Percentiles rank a stretch among this genome's conserved stretches.
These are phyloP conservation scores for Aegilops speltoides DNA, from an alignment of 176 grass and related monocot genomes.

Conservation along the genomic window DNA sequence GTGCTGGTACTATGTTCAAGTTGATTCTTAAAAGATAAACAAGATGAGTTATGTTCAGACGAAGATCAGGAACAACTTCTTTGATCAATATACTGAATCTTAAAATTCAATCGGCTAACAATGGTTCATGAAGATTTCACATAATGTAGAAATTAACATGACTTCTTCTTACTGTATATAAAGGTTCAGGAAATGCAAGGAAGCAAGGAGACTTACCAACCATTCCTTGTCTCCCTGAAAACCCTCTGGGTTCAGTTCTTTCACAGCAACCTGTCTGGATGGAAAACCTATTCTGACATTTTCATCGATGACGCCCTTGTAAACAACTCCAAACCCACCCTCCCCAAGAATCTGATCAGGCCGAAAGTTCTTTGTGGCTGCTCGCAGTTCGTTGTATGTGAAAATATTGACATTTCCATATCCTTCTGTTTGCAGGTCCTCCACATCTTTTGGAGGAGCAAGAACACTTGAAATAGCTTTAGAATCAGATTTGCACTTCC, in stretches of 20 bases:
- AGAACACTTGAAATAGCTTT: conserved; percentile 57
- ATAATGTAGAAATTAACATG: conserved; percentile 17
- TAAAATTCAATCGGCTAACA: neutral
- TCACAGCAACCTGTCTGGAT: conserved; percentile 82
- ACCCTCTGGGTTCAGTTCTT: conserved; percentile 91
- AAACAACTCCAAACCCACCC: conserved; percentile 97
- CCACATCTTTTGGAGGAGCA: conserved; percentile 83
- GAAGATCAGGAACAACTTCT: conserved; percentile 8
- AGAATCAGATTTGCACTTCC: conserved; percentile 57
- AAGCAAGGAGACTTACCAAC: conserved; percentile 53
- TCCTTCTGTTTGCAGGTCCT: conserved; percentile 72
- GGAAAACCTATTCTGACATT: conserved; percentile 69
- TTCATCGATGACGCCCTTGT: conserved; percentile 90
- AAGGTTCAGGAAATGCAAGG: conserved; percentile 8
- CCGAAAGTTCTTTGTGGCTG: conserved; percentile 88
- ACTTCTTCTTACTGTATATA: neutral
- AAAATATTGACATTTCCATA: conserved; percentile 86
- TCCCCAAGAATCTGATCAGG: conserved; percentile 90
- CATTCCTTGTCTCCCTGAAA: conserved; percentile 98
- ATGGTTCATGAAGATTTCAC: neutral
- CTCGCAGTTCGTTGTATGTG: conserved; percentile 72
- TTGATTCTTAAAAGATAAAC: conserved; percentile 6
- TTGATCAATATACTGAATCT: neutral
- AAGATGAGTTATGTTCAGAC: neutral
- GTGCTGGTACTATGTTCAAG: neutral